Percentiles rank a stretch among this genome's conserved stretches.
Evolutionary conservation across 441 rosid genomes (phyloP).

Genomic region (Viola pubescens): DNA sequence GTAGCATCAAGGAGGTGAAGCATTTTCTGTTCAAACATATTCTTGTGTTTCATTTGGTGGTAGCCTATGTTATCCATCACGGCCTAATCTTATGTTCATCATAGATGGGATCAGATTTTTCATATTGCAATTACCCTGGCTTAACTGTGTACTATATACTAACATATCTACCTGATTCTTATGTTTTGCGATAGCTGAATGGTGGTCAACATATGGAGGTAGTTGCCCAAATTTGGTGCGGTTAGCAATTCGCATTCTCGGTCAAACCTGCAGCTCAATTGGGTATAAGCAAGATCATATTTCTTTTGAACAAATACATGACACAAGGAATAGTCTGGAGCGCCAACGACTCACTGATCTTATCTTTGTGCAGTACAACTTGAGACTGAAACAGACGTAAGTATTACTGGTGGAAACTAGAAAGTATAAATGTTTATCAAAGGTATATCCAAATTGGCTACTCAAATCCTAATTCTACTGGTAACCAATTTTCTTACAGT

Average conservation of each 20-base stretch:
- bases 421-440: background rate
- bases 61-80: background rate
- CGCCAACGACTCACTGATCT: conserved; percentile 23
- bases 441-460: background rate
- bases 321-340: conserved; percentile 29
- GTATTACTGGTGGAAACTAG: conserved; percentile 13
- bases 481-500: conserved; percentile 16
- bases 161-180: conserved; percentile 11
- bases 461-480: conserved; percentile 3
- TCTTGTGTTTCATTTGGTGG: background rate
- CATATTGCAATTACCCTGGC: too few species aligned
- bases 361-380: conserved; percentile 21
- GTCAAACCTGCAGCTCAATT: conserved; percentile 63
- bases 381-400: conserved; percentile 19
- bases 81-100: background rate
- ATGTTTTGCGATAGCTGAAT: conserved; percentile 51
- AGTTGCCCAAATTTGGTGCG: conserved; percentile 75
- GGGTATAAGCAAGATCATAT: conserved; percentile 31
- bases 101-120: background rate
- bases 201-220: conserved; percentile 98
- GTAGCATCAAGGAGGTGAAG: background rate
- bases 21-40: background rate
- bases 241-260: conserved; percentile 57
- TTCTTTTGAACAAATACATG: conserved; percentile 33
- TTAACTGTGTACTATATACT: too few species aligned